A percentile compares a stretch with the other conserved stretches of the same genome.
Conservation (phyloP, 2,329 filamentous ascomycete genomes). For the Chalaropsis thielavioides region DNA sequence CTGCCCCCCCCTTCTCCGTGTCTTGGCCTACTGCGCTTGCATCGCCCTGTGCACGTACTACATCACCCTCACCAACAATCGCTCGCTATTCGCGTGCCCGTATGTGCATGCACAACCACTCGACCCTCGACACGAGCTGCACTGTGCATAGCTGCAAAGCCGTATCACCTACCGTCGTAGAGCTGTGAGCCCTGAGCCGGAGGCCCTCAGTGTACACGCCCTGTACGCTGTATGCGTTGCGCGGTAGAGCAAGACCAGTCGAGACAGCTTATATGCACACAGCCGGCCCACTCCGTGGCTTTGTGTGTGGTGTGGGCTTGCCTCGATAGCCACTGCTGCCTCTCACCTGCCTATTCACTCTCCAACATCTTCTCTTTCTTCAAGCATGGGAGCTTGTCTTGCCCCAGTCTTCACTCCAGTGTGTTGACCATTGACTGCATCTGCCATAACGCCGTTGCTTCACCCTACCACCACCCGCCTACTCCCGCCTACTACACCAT, state of each 20-base stretch:
- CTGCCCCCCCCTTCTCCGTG: not conserved
- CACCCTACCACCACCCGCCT: not conserved
- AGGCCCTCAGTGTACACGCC: not conserved
- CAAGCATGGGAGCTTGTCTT: conserved; percentile 1
- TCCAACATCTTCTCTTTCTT: not conserved
- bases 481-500: not conserved
- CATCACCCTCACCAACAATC: not conserved
- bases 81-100: not conserved
- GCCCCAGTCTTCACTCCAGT: conserved; percentile 5
- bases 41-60: not conserved
- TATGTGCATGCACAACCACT: not conserved
- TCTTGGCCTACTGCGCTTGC: not conserved
- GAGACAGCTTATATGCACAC: not conserved
- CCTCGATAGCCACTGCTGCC: not conserved
- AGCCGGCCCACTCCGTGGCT: not conserved
- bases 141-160: not conserved
- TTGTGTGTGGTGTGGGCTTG: not conserved
- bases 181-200: not conserved
- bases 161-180: not conserved
- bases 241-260: not conserved
- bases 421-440: conserved; percentile 5
- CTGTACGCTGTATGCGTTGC: not conserved
- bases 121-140: not conserved
- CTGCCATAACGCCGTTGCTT: not conserved
- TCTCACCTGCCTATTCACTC: not conserved